Evolutionary conservation across 805 yeast genomes (phyloP), one percentile per base, ranked within the genome.

Genomic region (Yarrowia hollandica): DNA sequence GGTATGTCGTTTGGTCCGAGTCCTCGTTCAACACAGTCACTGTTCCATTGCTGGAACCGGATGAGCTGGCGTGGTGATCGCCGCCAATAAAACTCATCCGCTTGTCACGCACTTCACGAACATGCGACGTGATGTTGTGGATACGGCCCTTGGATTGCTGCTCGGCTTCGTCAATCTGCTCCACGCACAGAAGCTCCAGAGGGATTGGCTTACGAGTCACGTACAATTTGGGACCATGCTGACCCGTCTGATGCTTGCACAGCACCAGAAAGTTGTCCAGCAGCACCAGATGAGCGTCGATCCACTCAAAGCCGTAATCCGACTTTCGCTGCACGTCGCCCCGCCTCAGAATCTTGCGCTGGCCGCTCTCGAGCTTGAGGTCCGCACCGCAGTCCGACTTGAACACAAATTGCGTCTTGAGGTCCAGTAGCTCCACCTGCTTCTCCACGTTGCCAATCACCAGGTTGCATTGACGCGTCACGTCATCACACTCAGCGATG

Each of bases 251-350:
- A 10, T 65, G 63, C 55, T 74, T 74, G 7, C 76, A 68, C 21
- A 75, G 60, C 2, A 74, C 67, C 41, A 89, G 71, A 64, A 77
- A 87, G 66, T 89, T 87, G 67, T 89, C 96, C 56, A 89, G 71
- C 25, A 89, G 71, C 16, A 88, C 80, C 21, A 86, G 65, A 63
- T 81, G 76, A 1, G 75, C 71, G 0, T 78, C 74, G 7, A 75
- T 72, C 35, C 86, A 77, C 35, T 84, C 85, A 26, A 83, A 73
- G 74, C 83, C 81, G 65, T 83, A 73, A 50, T 86, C 94, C 12
- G 88, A 82, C 61, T 84, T 82, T 59, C 85, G 76, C 1, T 74
- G 65, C 15, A 86, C 78, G 22, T 77, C 79, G 0, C 90, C 94
- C 10, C 84, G 73, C 63, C 75, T 75, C 42, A 85, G 68, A 22